Conservation (phyloP, 371 early-diverging fungal species). For the Rhizomucor miehei region DNA sequence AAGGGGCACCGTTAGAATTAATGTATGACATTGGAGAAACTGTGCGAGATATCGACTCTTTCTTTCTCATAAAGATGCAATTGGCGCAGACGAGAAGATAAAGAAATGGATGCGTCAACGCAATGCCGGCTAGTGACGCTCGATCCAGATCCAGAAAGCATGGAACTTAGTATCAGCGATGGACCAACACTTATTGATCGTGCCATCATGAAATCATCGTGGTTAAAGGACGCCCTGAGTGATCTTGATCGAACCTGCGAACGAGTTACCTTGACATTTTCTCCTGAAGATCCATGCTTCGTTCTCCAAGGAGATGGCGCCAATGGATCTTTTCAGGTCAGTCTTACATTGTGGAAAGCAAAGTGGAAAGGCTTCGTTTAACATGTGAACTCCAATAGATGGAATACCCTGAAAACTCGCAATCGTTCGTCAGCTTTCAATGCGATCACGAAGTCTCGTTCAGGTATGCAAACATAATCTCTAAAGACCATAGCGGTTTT, state of each 20-base stretch:
- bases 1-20: constrained; percentile 22
- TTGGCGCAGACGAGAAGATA: constrained; percentile 22
- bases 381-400: constrained; percentile 9
- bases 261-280: constrained; percentile 24
- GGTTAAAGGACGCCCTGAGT: constrained; percentile 29
- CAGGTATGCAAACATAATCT: constrained; percentile 18
- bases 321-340: constrained; percentile 19
- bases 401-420: constrained; percentile 31
- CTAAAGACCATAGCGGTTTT: neutral
- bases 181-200: constrained; percentile 11
- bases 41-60: neutral
- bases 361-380: neutral
- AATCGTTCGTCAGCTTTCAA: constrained; percentile 29
- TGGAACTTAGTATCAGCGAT: constrained; percentile 15
- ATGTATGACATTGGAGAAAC: constrained; percentile 14
- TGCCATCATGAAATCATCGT: constrained; percentile 24
- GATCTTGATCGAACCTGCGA: constrained; percentile 31
- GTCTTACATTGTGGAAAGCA: neutral
- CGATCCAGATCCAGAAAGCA: constrained; percentile 29
- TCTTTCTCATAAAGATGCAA: no score
- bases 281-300: constrained; percentile 29
- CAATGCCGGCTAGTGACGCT: constrained; percentile 24
- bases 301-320: constrained; percentile 22
- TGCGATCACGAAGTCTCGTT: constrained; percentile 18
- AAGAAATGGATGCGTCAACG: constrained; percentile 12